phyloP scores from a whole-genome alignment of 2,329 filamentous ascomycete species.

The Cladosporium sp. region DNA sequence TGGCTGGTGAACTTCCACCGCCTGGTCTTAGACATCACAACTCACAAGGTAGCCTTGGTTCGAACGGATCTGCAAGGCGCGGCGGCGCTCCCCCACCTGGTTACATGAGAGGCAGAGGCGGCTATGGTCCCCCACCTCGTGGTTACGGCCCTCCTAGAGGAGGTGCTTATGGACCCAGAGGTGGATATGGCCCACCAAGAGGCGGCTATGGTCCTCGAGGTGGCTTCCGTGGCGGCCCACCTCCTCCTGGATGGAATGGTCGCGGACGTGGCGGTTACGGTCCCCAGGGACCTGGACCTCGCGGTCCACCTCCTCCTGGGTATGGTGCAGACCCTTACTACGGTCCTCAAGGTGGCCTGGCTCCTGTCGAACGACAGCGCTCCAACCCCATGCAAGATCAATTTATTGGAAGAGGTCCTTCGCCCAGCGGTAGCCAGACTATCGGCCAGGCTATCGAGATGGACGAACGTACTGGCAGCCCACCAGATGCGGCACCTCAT shows the following conservation, averaged over 20 bases:
- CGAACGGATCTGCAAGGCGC: slow-evolving; percentile 36
- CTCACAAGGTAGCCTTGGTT: slow-evolving; percentile 49
- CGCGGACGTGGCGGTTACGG: slow-evolving; percentile 49
- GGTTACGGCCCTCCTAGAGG: slow-evolving; percentile 30
- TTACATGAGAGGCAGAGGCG: slow-evolving; percentile 29
- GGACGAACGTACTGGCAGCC: slow-evolving; percentile 66
- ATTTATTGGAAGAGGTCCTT: slow-evolving; percentile 24
- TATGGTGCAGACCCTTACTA: slow-evolving; percentile 31
- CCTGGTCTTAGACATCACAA: slow-evolving; percentile 50
- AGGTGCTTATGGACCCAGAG: slow-evolving; percentile 53
- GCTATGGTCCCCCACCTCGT: slow-evolving; percentile 33
- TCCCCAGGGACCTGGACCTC: slow-evolving; percentile 18
- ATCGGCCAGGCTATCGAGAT: slow-evolving; percentile 75
- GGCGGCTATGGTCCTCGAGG: slow-evolving; percentile 46
- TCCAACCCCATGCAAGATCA: slow-evolving; percentile 38
- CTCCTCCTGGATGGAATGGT: slow-evolving; percentile 36
- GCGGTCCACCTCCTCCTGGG: slow-evolving; percentile 27
- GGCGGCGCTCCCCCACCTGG: slow-evolving; percentile 15
- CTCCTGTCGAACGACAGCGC: slow-evolving; percentile 9
- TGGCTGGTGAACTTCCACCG: slow-evolving; percentile 39
- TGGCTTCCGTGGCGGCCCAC: slow-evolving; percentile 42
- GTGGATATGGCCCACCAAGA: slow-evolving; percentile 49
- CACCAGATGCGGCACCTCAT: slow-evolving; percentile 36
- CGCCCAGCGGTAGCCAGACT: slow-evolving; percentile 22
- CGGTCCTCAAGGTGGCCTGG: slow-evolving; percentile 7